Evolutionary conservation across 495 filamentous ascomycete genomes (phyloP).

Genomic region (Lophiostoma macrostomum): DNA sequence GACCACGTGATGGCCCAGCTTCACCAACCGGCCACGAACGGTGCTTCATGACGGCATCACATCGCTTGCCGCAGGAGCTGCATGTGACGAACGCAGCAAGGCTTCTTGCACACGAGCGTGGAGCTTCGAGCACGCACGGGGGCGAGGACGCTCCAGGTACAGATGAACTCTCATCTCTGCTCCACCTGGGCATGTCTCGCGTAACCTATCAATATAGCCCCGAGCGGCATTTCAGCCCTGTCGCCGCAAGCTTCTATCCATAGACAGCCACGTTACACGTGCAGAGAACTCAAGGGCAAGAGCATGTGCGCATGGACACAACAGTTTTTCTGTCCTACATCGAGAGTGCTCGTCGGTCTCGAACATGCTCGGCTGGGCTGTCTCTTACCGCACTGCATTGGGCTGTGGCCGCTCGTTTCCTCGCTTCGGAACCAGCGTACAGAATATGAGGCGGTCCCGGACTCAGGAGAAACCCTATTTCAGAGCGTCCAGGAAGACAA

Average conservation of each 20-base stretch:
- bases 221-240: conserved; percentile 20
- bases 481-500: background rate
- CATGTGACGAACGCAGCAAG: background rate
- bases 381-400: too few species aligned
- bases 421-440: background rate
- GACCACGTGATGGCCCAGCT: background rate
- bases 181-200: background rate
- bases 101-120: background rate
- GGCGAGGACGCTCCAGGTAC: background rate
- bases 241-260: conserved; percentile 17
- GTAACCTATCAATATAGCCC: background rate
- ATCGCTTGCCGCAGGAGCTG: background rate
- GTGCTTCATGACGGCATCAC: too few species aligned
- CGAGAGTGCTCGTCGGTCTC: background rate
- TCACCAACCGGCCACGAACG: background rate
- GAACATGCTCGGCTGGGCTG: conserved; percentile 14
- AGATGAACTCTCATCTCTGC: background rate
- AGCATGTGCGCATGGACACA: background rate
- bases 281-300: conserved; percentile 3
- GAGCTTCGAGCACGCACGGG: background rate
- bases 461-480: too few species aligned
- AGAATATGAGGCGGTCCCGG: too few species aligned
- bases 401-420: background rate
- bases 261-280: conserved; percentile 19
- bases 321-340: conserved; percentile 15